Evolutionary conservation across 78 protist species (phyloP).

Genomic region (Emiliania huxleyi): DNA sequence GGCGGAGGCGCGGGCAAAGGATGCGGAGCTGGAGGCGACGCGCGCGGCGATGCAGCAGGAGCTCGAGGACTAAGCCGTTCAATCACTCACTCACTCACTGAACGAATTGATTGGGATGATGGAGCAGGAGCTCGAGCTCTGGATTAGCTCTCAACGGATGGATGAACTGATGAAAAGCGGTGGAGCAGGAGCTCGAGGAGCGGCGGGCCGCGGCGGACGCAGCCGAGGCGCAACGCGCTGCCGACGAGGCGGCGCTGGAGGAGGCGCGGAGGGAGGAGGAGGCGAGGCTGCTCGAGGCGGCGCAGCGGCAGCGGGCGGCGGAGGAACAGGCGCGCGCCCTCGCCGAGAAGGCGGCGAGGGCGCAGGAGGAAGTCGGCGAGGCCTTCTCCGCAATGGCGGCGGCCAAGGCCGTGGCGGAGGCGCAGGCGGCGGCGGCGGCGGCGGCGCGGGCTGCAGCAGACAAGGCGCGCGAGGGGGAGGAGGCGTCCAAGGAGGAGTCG

Average conservation of each 20-base stretch:
- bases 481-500: too few species aligned
- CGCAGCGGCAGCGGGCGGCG: neutral
- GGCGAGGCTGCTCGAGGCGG: neutral
- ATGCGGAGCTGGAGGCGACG: neutral
- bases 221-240: neutral
- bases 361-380: neutral
- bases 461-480: too few species aligned
- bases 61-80: too few species aligned
- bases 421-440: neutral
- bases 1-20: neutral
- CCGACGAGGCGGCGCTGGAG: neutral
- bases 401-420: neutral
- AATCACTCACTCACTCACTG: too few species aligned
- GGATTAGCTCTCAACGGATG: too few species aligned
- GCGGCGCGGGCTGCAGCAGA: neutral
- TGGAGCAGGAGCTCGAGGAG: neutral
- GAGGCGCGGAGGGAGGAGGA: neutral
- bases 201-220: neutral
- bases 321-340: neutral
- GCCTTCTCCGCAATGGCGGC: neutral
- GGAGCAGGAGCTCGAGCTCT: too few species aligned
- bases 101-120: too few species aligned
- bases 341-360: neutral
- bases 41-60: neutral
- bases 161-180: too few species aligned